Evolutionary conservation across 129 eudicot genomes (phyloP).

Genomic region (Tanacetum coccineum): DNA sequence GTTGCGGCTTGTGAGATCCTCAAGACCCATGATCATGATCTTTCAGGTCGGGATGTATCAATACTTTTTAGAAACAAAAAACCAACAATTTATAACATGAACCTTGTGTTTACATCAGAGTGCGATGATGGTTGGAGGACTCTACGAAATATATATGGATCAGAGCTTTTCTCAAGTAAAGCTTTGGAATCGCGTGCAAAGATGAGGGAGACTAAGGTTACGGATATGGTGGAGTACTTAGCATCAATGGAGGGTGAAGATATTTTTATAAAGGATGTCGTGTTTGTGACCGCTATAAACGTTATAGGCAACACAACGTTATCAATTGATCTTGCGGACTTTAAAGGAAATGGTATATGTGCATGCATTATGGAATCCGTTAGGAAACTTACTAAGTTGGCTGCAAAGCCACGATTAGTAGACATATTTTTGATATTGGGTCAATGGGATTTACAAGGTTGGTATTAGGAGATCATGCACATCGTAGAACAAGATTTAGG

Average conservation of each 20-base stretch:
- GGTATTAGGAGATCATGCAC: constrained; percentile 26
- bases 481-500: constrained; percentile 11
- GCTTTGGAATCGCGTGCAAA: constrained; percentile 29
- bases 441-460: constrained; percentile 30
- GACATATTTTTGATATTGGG: constrained; percentile 37
- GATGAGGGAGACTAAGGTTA: constrained; percentile 22
- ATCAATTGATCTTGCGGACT: constrained; percentile 33
- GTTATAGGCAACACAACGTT: constrained; percentile 27
- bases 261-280: constrained; percentile 22
- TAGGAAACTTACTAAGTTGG: constrained; percentile 19
- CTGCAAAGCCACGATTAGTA: constrained; percentile 21
- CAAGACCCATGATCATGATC: constrained; percentile 33
- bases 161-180: constrained; percentile 36
- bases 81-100: constrained; percentile 11
- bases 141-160: constrained; percentile 24
- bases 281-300: constrained; percentile 31
- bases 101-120: constrained; percentile 10
- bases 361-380: constrained; percentile 12
- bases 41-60: constrained; percentile 29
- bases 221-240: constrained; percentile 32
- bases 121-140: constrained; percentile 29
- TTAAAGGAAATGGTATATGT: constrained; percentile 27
- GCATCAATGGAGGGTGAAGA: constrained; percentile 24
- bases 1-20: constrained; percentile 40
- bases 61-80: constrained; percentile 1